Evolutionary conservation across 2,329 filamentous ascomycete species (phyloP).

Genomic region (Aaosphaeria arxii): DNA sequence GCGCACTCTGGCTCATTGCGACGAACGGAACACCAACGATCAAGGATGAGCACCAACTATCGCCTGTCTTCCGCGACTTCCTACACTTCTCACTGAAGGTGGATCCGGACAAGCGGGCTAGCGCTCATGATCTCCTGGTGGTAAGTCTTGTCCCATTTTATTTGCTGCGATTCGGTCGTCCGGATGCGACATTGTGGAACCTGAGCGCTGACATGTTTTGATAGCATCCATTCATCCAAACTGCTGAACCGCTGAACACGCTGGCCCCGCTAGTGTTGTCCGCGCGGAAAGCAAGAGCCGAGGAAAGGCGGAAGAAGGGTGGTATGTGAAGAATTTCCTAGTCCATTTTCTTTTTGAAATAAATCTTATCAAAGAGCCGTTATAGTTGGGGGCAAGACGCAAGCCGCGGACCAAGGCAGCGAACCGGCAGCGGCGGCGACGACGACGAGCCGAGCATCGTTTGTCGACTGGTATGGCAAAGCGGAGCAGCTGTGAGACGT

Average conservation of each 20-base stretch:
- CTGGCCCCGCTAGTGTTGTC: constrained; percentile 84
- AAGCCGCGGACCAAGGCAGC: constrained; percentile 12
- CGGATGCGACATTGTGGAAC: constrained; percentile 1
- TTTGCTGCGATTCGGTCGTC: constrained; percentile 3
- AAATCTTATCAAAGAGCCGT: constrained; percentile 16
- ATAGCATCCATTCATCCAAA: constrained; percentile 50
- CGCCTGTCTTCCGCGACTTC: constrained; percentile 84
- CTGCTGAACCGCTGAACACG: constrained; percentile 57
- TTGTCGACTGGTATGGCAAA: constrained; percentile 27
- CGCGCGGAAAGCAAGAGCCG: constrained; percentile 77
- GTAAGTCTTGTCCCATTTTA: constrained; percentile 54
- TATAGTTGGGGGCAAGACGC: constrained; percentile 16
- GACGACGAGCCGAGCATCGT: constrained; percentile 19
- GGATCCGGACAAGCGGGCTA: constrained; percentile 93
- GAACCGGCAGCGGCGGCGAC: constrained; percentile 3
- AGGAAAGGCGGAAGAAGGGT: constrained; percentile 61
- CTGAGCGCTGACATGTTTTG: constrained; percentile 11
- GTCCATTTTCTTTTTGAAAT: constrained; percentile 9
- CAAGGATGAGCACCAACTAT: constrained; percentile 85
- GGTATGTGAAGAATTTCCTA: constrained; percentile 31
- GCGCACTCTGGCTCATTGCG: constrained; percentile 92
- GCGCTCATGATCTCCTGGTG: constrained; percentile 86
- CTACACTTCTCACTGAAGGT: constrained; percentile 91
- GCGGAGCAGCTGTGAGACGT: constrained; percentile 6
- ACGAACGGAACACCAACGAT: constrained; percentile 94